A percentile compares a stretch with the other conserved stretches of the same genome.
These are phyloP conservation scores for Chalciporus piperatus DNA, from an alignment of 768 basidiomycete species.

Conservation along the genomic window DNA sequence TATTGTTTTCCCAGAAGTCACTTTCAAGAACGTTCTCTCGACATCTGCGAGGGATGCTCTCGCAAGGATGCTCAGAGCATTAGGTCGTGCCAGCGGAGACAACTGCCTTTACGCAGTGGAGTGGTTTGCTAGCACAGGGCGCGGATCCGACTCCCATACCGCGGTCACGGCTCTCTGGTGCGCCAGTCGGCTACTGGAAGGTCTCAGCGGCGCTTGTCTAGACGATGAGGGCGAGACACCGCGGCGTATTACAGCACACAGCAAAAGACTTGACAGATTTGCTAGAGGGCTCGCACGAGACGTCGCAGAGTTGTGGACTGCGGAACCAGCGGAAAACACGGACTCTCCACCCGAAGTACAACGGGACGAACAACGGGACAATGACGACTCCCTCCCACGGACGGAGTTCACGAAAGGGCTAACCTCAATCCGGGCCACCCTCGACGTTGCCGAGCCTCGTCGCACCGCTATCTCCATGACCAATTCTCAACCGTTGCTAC, in stretches of 20 bases:
- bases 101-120: conserved; percentile 74
- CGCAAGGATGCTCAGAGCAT: conserved; percentile 65
- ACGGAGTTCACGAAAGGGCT: conserved; percentile 70
- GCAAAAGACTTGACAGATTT: conserved; percentile 60
- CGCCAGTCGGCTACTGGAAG: conserved; percentile 72
- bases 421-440: conserved; percentile 55
- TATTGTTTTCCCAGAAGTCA: conserved; percentile 55
- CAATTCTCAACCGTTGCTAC: conserved; percentile 59
- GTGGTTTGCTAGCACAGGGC: conserved; percentile 67
- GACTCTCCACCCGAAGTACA: conserved; percentile 14
- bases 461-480: conserved; percentile 24
- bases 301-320: conserved; percentile 73
- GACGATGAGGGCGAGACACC: conserved; percentile 19
- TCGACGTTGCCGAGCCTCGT: conserved; percentile 43
- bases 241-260: conserved; percentile 15
- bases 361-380: conserved; percentile 12
- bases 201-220: conserved; percentile 53
- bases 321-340: conserved; percentile 32
- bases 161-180: conserved; percentile 83
- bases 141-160: conserved; percentile 39
- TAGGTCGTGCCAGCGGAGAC: conserved; percentile 70
- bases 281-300: conserved; percentile 59
- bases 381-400: conserved; percentile 37
- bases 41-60: conserved; percentile 52
- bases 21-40: conserved; percentile 54